Conservation (phyloP, 2,329 filamentous ascomycete species). For the Blastomyces percursus region DNA sequence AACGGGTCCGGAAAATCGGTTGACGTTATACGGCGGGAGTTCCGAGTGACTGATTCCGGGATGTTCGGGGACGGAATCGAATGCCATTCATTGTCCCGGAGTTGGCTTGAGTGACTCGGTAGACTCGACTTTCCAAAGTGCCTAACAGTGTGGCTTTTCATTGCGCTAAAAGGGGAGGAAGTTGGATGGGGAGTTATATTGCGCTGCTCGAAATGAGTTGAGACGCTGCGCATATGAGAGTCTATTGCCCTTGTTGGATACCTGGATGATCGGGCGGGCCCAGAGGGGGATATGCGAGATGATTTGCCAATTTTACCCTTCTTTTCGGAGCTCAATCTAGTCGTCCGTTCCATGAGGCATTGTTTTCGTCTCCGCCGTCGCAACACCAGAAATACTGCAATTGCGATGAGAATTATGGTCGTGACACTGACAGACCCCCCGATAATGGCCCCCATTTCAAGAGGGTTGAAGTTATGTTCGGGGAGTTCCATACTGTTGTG, state of each 20-base stretch:
- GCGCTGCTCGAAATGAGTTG: not conserved
- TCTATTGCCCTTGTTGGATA: not conserved
- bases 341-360: not conserved
- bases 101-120: not conserved
- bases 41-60: not conserved
- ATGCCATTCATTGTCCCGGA: not conserved
- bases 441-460: constrained; percentile 18
- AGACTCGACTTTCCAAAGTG: not conserved
- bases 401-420: constrained; percentile 18
- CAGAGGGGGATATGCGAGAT: not conserved
- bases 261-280: not conserved
- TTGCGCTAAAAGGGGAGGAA: not conserved
- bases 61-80: not conserved
- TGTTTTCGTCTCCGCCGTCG: constrained; percentile 17
- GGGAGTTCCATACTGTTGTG: not conserved
- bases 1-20: not conserved
- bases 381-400: constrained; percentile 18
- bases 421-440: constrained; percentile 22
- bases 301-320: not conserved
- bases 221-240: not conserved
- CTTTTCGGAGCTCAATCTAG: not conserved
- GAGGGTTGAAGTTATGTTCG: constrained; percentile 8
- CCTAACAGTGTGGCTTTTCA: not conserved
- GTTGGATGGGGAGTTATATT: not conserved
- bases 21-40: not conserved